These are phyloP conservation scores for Ogataea methylovora DNA, from an alignment of 805 yeast species.

Conservation along the genomic window DNA sequence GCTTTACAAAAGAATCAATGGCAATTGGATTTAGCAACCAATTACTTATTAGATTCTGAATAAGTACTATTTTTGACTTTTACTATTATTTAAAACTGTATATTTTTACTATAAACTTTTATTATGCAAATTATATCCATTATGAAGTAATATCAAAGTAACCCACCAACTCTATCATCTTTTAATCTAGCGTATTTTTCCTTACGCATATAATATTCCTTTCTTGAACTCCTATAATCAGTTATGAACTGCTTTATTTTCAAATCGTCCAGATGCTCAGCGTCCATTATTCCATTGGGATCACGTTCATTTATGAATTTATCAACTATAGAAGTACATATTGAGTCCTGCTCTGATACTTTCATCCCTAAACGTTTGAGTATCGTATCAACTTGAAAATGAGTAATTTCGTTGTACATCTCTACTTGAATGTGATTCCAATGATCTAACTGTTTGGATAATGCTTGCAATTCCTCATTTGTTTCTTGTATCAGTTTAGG, in stretches of 20 bases:
- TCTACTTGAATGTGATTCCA: constrained; percentile 17
- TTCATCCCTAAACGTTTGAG: constrained; percentile 27
- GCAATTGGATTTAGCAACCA: constrained; percentile 84
- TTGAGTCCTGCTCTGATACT: constrained; percentile 19
- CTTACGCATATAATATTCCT: constrained; percentile 33
- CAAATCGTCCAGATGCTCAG: constrained; percentile 19
- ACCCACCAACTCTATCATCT: constrained; percentile 33
- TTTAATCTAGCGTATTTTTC: constrained; percentile 42
- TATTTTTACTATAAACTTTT: constrained; percentile 1
- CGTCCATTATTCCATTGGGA: constrained; percentile 10
- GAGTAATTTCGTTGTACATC: constrained; percentile 21
- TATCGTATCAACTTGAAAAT: constrained; percentile 26
- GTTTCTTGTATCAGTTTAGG: constrained; percentile 12
- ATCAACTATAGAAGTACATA: constrained; percentile 7
- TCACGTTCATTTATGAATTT: constrained; percentile 11
- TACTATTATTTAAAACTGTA: not conserved
- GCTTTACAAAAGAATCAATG: constrained; percentile 68
- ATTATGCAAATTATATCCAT: not conserved
- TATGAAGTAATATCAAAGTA: constrained; percentile 4
- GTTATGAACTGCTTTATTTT: constrained; percentile 29
- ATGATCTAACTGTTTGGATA: constrained; percentile 11
- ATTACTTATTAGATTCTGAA: constrained; percentile 69
- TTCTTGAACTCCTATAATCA: constrained; percentile 33
- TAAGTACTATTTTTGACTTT: constrained; percentile 13
- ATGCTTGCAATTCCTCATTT: constrained; percentile 15